These are phyloP conservation scores for Xylariaceae sp. DNA, from an alignment of 2,329 filamentous ascomycete genomes.

Conservation along the genomic window DNA sequence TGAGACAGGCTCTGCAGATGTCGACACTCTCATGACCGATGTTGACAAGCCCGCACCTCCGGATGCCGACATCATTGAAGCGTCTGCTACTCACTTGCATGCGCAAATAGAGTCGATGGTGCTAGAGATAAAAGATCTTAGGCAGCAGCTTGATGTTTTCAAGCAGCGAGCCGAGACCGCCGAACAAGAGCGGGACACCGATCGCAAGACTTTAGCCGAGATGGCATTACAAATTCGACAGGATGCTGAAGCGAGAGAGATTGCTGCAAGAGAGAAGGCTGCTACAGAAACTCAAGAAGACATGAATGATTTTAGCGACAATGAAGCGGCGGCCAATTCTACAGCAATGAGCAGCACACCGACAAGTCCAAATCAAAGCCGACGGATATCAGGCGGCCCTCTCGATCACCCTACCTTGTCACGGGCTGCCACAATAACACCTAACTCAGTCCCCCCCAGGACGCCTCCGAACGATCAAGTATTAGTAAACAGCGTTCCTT, in stretches of 20 bases:
- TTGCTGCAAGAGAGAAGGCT: conserved; percentile 49
- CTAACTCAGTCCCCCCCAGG: conserved; percentile 47
- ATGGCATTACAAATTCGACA: conserved; percentile 84
- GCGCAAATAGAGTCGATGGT: conserved; percentile 77
- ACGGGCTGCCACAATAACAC: conserved; percentile 57
- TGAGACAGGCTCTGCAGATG: conserved; percentile 28
- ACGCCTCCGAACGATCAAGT: conserved; percentile 51
- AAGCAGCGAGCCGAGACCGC: conserved; percentile 79
- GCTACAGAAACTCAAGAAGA: conserved; percentile 37
- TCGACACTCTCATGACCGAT: conserved; percentile 27
- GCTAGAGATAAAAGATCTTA: conserved; percentile 80
- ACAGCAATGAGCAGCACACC: conserved; percentile 27
- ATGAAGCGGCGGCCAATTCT: conserved; percentile 28
- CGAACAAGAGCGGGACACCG: conserved; percentile 75
- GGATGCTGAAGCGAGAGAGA: conserved; percentile 63
- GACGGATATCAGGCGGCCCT: conserved; percentile 41
- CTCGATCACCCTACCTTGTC: conserved; percentile 52
- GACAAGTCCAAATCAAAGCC: conserved; percentile 35
- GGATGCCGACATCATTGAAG: conserved; percentile 45
- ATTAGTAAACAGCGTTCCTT: conserved; percentile 68
- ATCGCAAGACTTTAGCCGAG: conserved; percentile 78
- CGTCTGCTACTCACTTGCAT: conserved; percentile 59
- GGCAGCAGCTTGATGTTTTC: conserved; percentile 78
- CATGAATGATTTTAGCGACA: conserved; percentile 32
- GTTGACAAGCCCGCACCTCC: conserved; percentile 33